A percentile compares a stretch with the other conserved stretches of the same genome.
These are phyloP conservation scores for Rickenella mellea DNA, from an alignment of 768 basidiomycete species.

Conservation along the genomic window DNA sequence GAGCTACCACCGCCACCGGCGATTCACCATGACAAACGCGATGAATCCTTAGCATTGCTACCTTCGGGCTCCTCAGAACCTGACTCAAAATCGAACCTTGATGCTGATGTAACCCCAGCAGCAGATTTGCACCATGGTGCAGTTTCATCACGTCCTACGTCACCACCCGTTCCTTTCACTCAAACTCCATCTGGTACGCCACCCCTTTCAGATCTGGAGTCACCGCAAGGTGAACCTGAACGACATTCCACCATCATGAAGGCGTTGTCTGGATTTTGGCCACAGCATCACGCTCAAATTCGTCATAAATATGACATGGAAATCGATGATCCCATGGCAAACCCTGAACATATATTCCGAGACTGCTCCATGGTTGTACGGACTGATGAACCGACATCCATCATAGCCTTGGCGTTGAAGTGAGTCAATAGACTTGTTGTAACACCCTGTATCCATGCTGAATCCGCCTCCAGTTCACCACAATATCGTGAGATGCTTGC, in stretches of 20 bases:
- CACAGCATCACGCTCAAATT: slow-evolving; percentile 40
- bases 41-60: background rate
- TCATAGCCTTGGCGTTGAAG: slow-evolving; percentile 92
- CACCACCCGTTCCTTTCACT: slow-evolving; percentile 25
- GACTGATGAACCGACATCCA: slow-evolving; percentile 95
- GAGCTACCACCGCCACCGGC: slow-evolving; percentile 2
- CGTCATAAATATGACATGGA: slow-evolving; percentile 47
- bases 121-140: slow-evolving; percentile 12
- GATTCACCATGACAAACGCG: slow-evolving; percentile 7
- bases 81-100: background rate
- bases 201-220: slow-evolving; percentile 45
- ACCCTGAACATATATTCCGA: slow-evolving; percentile 88
- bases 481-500: slow-evolving; percentile 75
- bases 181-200: slow-evolving; percentile 32
- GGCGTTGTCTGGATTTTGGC: slow-evolving; percentile 79
- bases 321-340: slow-evolving; percentile 57
- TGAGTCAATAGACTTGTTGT: slow-evolving; percentile 24
- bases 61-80: background rate
- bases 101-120: slow-evolving; percentile 10
- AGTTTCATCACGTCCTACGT: slow-evolving; percentile 19
- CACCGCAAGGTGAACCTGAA: slow-evolving; percentile 41
- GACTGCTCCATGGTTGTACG: slow-evolving; percentile 93
- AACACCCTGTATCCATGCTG: slow-evolving; percentile 5
- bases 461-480: slow-evolving; percentile 45
- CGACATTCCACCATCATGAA: slow-evolving; percentile 64